Base-by-base conservation (phyloP, 163 green algal genomes). In the Coccomyxa subellipsoidea region DNA sequence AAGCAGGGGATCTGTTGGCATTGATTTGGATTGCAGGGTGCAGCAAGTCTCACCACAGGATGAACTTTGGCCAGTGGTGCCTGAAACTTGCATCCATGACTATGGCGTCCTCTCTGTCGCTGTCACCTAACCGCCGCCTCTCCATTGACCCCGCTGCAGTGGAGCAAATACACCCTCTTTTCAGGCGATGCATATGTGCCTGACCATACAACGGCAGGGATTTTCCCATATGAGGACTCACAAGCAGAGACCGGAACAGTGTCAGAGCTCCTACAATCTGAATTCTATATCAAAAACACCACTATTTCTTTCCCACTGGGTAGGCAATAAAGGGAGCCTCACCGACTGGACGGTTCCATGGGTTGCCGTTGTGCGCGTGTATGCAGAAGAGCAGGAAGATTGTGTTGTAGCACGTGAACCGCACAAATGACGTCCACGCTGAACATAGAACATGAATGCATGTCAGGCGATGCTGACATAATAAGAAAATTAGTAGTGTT, bases 381-480 rank as follows among this genome's bases (percentile, higher is more conserved):
- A 81, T 72, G 23, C 54, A 47, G 77, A 47, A 81, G 2, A 81
- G 40, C 8, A 71, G 40, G 40, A 81, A 81, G 3, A 82, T 23
- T 10, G 77, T 81, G 77, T 81, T 81, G 36, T 53, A 81, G 77
- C 77, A 76, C 3, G 77, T 81, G 38, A 40, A 81, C 27, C 77
- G 77, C 27, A 73, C 32, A 29, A 81, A 53, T 1, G 75, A 80
- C 1, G 27, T 59, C 12, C 37, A 59, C 4, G 37, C 75, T 80
- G 75, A 36, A 37, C 31, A 2, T 47, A 25, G n/a, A 35, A 76
- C 25, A 76, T 35, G n/a, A n/a, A n/a, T n/a, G n/a, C n/a, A n/a
- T n/a, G n/a, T n/a, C n/a, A n/a, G n/a, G n/a, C n/a, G n/a, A n/a
- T n/a, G n/a, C n/a, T n/a, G n/a, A n/a, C n/a, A n/a, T n/a, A n/a